Evolutionary conservation across 352 stramenopile genomes (phyloP).

Genomic region (Achlya hypogyna): DNA sequence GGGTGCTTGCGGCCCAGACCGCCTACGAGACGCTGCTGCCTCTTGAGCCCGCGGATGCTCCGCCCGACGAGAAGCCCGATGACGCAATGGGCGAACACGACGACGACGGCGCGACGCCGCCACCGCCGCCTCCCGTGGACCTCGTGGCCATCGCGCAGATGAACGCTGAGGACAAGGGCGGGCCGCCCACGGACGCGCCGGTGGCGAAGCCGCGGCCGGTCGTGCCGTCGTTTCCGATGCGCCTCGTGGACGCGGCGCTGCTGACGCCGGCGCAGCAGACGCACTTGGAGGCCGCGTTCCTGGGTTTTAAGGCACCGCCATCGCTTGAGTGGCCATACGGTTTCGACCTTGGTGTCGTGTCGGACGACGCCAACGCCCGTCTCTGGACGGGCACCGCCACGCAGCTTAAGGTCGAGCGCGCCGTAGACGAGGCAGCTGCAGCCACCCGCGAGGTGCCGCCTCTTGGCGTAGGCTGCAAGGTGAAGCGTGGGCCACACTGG

Average conservation of each 20-base stretch:
- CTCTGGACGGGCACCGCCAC: slow-evolving; percentile 71
- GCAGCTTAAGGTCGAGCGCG: slow-evolving; percentile 44
- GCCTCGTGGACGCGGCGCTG: slow-evolving; percentile 43
- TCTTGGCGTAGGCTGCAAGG: slow-evolving; percentile 72
- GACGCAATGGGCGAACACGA: slow-evolving; percentile 39
- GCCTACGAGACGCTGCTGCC: not conserved
- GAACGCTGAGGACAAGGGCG: slow-evolving; percentile 71
- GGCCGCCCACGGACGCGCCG: slow-evolving; percentile 26
- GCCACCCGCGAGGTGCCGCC: slow-evolving; percentile 39
- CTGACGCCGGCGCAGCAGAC: slow-evolving; percentile 41
- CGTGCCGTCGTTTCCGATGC: slow-evolving; percentile 40
- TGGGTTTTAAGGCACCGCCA: slow-evolving; percentile 62
- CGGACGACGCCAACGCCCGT: slow-evolving; percentile 42
- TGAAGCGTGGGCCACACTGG: slow-evolving; percentile 85
- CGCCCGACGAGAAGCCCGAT: slow-evolving; percentile 32
- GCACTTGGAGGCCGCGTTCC: slow-evolving; percentile 49
- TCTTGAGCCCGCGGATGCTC: slow-evolving; percentile 9
- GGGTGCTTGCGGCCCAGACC: not conserved
- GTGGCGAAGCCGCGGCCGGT: slow-evolving; percentile 18
- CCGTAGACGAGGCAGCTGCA: slow-evolving; percentile 20
- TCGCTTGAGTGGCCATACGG: slow-evolving; percentile 48
- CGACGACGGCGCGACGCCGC: slow-evolving; percentile 24
- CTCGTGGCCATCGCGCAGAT: slow-evolving; percentile 81
- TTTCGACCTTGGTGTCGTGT: slow-evolving; percentile 63
- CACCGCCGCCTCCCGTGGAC: slow-evolving; percentile 46